Evolutionary conservation across 2,329 filamentous ascomycete species (phyloP).

Genomic region (Sclerotiophoma versabilis): DNA sequence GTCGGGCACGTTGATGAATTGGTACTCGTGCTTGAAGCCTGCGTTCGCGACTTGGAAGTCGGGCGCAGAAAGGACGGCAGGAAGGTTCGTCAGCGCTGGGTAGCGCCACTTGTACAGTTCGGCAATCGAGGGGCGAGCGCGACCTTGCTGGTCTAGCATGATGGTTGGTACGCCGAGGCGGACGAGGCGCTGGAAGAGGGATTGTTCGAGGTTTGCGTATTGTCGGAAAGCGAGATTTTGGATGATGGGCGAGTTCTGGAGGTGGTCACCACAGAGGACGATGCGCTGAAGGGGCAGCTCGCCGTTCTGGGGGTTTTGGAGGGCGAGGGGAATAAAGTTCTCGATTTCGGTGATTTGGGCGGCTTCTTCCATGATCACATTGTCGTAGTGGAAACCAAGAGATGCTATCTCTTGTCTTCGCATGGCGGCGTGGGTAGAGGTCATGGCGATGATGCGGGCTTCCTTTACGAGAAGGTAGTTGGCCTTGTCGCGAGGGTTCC

Average conservation of each 20-base stretch:
- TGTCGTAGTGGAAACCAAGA: constrained; percentile 97
- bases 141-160: constrained; percentile 90
- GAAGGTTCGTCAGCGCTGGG: constrained; percentile 77
- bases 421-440: constrained; percentile 96
- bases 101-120: constrained; percentile 95
- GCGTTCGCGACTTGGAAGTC: constrained; percentile 87
- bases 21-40: constrained; percentile 91
- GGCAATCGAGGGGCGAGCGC: constrained; percentile 85
- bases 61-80: constrained; percentile 69
- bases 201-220: constrained; percentile 96
- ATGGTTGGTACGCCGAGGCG: constrained; percentile 91
- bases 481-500: constrained; percentile 87
- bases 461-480: constrained; percentile 96
- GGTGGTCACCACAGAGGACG: constrained; percentile 92
- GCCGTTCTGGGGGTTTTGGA: constrained; percentile 80
- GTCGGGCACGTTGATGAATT: constrained; percentile 94
- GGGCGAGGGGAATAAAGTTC: constrained; percentile 91
- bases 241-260: constrained; percentile 95
- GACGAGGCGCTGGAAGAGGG: constrained; percentile 88
- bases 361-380: constrained; percentile 97
- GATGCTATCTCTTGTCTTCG: constrained; percentile 86
- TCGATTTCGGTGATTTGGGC: constrained; percentile 98
- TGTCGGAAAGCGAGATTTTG: constrained; percentile 93
- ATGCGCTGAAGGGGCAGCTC: constrained; percentile 82
- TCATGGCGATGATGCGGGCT: constrained; percentile 98